Conservation (phyloP, 2,329 filamentous ascomycete species). For the Truncatella angustata region DNA sequence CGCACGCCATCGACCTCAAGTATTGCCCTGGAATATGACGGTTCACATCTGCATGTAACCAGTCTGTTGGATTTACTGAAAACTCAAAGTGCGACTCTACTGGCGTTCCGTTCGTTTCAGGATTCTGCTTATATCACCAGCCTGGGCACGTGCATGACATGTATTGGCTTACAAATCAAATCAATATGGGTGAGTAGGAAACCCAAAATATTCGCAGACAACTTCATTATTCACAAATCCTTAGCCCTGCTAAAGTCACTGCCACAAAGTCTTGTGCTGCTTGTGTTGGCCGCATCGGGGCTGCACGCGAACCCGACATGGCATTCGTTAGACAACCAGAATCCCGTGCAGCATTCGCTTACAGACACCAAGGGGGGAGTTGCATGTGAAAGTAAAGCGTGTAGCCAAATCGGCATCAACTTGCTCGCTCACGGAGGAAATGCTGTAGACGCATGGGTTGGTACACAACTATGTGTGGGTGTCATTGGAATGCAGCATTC, state of each 20-base stretch:
- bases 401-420: constrained; percentile 32
- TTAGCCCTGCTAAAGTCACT: background rate
- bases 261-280: constrained; percentile 13
- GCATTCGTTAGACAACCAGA: constrained; percentile 16
- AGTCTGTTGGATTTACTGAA: too few relatives aligned
- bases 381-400: constrained; percentile 29
- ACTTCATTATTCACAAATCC: background rate
- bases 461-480: constrained; percentile 73
- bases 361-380: constrained; percentile 24
- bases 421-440: constrained; percentile 52
- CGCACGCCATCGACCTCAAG: background rate
- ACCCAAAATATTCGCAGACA: background rate
- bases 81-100: too few relatives aligned
- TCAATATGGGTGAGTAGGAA: too few relatives aligned
- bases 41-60: background rate
- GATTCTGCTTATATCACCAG: background rate
- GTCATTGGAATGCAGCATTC: constrained; percentile 75
- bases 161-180: too few relatives aligned
- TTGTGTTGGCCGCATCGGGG: constrained; percentile 14
- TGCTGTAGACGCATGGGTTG: constrained; percentile 74
- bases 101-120: too few relatives aligned
- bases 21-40: background rate
- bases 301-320: constrained; percentile 16
- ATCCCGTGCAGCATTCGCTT: constrained; percentile 12
- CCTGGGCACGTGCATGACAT: too few relatives aligned